Evolutionary conservation across 1,139 yeast genomes (phyloP).

Genomic region (Suhomyces terraborum): DNA sequence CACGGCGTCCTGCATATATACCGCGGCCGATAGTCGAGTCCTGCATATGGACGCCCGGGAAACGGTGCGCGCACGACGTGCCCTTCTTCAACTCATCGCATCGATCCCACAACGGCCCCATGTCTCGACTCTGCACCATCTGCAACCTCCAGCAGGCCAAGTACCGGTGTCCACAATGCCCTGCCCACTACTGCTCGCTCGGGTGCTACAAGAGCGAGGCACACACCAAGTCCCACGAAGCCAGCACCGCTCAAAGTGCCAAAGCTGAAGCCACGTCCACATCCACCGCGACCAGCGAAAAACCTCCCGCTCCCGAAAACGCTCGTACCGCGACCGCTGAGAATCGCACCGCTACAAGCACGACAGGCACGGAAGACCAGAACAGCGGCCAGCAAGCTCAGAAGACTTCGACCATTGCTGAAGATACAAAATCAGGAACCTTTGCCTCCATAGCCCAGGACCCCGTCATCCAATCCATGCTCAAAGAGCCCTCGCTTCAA

Average conservation of each 20-base stretch:
- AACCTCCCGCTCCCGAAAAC: background rate
- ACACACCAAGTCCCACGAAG: constrained; percentile 34
- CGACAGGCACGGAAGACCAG: background rate
- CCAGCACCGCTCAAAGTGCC: background rate
- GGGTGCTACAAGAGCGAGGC: constrained; percentile 54
- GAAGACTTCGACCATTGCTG: too few species aligned
- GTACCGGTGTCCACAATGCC: constrained; percentile 66
- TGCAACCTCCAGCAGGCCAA: constrained; percentile 46
- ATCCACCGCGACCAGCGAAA: background rate
- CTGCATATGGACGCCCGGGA: background rate
- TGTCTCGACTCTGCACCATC: constrained; percentile 39
- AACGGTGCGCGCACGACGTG: constrained; percentile 9
- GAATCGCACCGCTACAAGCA: background rate
- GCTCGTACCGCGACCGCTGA: background rate
- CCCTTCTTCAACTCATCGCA: constrained; percentile 4
- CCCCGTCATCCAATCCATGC: constrained; percentile 40
- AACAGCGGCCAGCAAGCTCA: too few species aligned
- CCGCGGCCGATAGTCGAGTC: too few species aligned
- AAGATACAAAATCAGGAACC: too few species aligned
- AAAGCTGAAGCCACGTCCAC: background rate
- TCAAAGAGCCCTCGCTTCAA: constrained; percentile 52
- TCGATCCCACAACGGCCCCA: background rate
- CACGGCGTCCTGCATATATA: too few species aligned
- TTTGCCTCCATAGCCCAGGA: constrained; percentile 33
- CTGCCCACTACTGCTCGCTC: constrained; percentile 51